phyloP scores from a whole-genome alignment of 768 basidiomycete species.

The Xanthoconium stramineum region DNA sequence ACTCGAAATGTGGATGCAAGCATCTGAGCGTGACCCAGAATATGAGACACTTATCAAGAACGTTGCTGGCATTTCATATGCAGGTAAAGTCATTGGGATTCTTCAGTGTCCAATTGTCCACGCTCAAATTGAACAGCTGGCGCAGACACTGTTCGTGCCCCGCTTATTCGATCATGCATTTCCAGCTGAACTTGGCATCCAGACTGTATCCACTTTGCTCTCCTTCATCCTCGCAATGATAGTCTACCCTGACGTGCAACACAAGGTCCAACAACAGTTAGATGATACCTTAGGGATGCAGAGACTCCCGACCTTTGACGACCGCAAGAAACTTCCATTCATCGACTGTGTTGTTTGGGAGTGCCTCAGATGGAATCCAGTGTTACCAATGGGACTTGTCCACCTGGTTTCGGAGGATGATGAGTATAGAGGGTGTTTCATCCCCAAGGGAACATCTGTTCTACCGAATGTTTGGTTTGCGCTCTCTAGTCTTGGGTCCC shows the following conservation, averaged over 20 bases:
- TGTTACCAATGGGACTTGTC: slow-evolving; percentile 22
- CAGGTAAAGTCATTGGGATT: slow-evolving; percentile 31
- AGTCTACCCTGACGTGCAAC: slow-evolving; percentile 47
- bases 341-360: slow-evolving; percentile 35
- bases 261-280: slow-evolving; percentile 49
- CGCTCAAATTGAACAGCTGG: slow-evolving; percentile 18
- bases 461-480: slow-evolving; percentile 47
- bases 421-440: slow-evolving; percentile 40
- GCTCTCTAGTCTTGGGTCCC: slow-evolving; percentile 2
- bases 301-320: slow-evolving; percentile 44
- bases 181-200: slow-evolving; percentile 1
- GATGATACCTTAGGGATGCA: slow-evolving; percentile 43
- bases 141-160: slow-evolving; percentile 23
- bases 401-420: slow-evolving; percentile 38
- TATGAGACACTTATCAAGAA: slow-evolving; percentile 48
- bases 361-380: slow-evolving; percentile 44
- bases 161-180: slow-evolving; percentile 25
- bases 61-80: slow-evolving; percentile 49
- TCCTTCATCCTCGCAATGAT: slow-evolving; percentile 55
- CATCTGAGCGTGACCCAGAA: slow-evolving; percentile 22
- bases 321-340: slow-evolving; percentile 41
- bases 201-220: slow-evolving; percentile 51
- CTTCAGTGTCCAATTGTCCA: background rate
- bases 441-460: slow-evolving; percentile 45
- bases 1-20: slow-evolving; percentile 31